Conservation (phyloP, 1,139 yeast genomes). For the Suhomyces atakaporum region DNA sequence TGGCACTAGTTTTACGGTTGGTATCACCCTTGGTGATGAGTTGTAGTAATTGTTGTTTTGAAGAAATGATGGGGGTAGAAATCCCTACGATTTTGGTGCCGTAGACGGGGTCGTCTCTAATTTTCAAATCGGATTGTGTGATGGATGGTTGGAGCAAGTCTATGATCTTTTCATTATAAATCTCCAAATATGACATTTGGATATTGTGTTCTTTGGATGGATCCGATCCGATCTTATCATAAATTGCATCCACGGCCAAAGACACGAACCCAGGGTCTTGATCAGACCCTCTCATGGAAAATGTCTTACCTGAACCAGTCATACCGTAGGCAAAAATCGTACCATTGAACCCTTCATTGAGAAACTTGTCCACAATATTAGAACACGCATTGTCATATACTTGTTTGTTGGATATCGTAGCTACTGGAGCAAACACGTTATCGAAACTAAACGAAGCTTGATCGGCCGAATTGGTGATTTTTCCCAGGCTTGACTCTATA, state of each 20-base stretch:
- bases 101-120: constrained; percentile 70
- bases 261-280: constrained; percentile 78
- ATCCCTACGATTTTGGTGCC: constrained; percentile 84
- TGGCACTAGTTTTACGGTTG: constrained; percentile 78
- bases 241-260: constrained; percentile 68
- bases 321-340: constrained; percentile 92
- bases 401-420: constrained; percentile 48
- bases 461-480: constrained; percentile 52
- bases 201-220: constrained; percentile 41
- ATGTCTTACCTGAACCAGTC: constrained; percentile 96
- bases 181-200: constrained; percentile 76
- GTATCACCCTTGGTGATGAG: constrained; percentile 70
- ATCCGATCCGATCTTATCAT: constrained; percentile 44
- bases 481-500: constrained; percentile 36
- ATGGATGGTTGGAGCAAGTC: constrained; percentile 56
- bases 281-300: constrained; percentile 78
- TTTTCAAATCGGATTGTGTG: constrained; percentile 53
- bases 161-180: constrained; percentile 82
- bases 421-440: constrained; percentile 63
- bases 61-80: constrained; percentile 55
- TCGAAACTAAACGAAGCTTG: constrained; percentile 68
- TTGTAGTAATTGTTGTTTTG: constrained; percentile 60
- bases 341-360: constrained; percentile 77
- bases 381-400: constrained; percentile 66
- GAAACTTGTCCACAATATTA: constrained; percentile 62